These are phyloP conservation scores for Coelastrella sp. DNA, from an alignment of 139 green algal species.

Conservation along the genomic window DNA sequence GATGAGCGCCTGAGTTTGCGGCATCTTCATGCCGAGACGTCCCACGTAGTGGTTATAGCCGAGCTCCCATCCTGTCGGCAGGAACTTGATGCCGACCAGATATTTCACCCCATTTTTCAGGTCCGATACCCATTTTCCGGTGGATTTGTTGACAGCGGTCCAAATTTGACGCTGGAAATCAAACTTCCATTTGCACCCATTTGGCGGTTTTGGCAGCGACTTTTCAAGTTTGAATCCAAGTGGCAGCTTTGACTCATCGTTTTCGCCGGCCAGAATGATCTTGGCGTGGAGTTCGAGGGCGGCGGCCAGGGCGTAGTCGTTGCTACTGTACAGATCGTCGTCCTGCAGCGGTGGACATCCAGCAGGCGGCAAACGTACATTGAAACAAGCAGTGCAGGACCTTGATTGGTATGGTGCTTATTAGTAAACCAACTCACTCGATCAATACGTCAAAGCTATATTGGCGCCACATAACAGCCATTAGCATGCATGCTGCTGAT, in stretches of 20 bases:
- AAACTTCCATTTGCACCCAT: conserved; percentile 7
- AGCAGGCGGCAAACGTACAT: no score
- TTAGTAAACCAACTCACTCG: no score
- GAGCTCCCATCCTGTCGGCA: conserved; percentile 9
- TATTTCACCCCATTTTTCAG: conserved; percentile 36
- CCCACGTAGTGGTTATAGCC: conserved; percentile 46
- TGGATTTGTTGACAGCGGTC: background rate
- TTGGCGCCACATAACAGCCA: no score
- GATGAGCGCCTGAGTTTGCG: conserved; percentile 32
- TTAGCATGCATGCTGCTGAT: no score
- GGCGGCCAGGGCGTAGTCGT: conserved; percentile 18
- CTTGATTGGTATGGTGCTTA: no score
- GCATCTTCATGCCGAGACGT: conserved; percentile 40
- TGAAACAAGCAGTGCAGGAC: no score
- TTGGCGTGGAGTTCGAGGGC: conserved; percentile 14
- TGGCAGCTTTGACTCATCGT: conserved; percentile 13
- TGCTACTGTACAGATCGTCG: conserved; percentile 18
- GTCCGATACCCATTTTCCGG: background rate
- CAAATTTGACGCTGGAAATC: conserved; percentile 31
- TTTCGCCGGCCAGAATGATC: conserved; percentile 33
- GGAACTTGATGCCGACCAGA: conserved; percentile 39
- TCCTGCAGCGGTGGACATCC: background rate
- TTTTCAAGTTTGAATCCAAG: conserved; percentile 24
- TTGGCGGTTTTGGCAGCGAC: background rate
- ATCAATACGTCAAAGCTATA: no score